Conservation (phyloP, 495 filamentous ascomycete genomes). For the Podospora pseudoanserina region DNA sequence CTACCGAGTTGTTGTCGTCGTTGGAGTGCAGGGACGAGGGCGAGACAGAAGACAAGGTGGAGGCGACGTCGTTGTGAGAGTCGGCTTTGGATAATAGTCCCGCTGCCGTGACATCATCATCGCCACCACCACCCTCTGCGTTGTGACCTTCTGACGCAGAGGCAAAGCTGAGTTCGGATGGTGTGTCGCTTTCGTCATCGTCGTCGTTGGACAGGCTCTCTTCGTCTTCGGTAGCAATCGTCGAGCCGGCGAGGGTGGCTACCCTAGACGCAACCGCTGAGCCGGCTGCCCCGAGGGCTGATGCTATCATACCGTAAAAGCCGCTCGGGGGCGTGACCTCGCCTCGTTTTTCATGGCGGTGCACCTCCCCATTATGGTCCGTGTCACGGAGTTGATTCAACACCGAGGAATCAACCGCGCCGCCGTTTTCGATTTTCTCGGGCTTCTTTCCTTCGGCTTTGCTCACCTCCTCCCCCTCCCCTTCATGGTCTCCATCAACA, state of each 20-base stretch:
- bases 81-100: too few relatives aligned
- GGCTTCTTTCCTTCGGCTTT: constrained; percentile 17
- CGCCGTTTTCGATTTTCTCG: neutral
- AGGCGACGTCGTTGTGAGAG: neutral
- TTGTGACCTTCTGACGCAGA: constrained; percentile 39
- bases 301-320: constrained; percentile 49
- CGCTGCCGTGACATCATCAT: constrained; percentile 20
- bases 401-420: neutral
- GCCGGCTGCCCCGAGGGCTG: constrained; percentile 42
- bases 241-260: constrained; percentile 29
- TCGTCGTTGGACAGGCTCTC: constrained; percentile 15
- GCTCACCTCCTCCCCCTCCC: constrained; percentile 19
- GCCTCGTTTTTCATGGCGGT: constrained; percentile 17
- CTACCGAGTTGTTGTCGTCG: neutral
- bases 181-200: constrained; percentile 33
- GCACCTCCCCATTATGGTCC: neutral
- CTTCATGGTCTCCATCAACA: constrained; percentile 31
- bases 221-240: constrained; percentile 31
- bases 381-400: neutral
- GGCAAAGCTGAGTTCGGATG: constrained; percentile 44
- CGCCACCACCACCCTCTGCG: constrained; percentile 19
- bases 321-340: constrained; percentile 45
- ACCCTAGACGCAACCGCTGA: constrained; percentile 40
- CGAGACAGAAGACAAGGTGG: constrained; percentile 30
- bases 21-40: constrained; percentile 9